Conservation (phyloP, 108 stramenopile genomes). For the Nitzschia sp. region DNA sequence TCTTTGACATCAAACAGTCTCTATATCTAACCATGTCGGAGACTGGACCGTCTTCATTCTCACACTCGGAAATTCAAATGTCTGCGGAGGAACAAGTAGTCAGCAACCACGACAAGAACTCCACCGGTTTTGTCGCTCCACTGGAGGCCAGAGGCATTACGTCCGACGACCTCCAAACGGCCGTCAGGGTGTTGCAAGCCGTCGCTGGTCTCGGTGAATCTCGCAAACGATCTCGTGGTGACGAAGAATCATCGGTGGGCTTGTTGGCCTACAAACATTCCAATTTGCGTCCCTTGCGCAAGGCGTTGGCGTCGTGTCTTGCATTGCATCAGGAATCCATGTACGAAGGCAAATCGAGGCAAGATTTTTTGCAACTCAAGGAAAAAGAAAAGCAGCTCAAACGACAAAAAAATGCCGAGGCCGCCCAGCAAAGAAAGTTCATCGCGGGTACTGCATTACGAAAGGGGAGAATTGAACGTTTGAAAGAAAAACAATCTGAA, state of each 20-base stretch:
- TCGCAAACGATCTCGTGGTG: background rate
- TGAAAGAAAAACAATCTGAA: conserved; percentile 56
- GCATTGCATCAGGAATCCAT: conserved; percentile 61
- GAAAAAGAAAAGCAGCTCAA: conserved; percentile 51
- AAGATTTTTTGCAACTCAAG: conserved; percentile 47
- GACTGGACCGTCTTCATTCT: too few species aligned
- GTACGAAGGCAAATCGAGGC: conserved; percentile 62
- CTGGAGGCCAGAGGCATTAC: conserved; percentile 36
- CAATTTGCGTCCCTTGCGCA: conserved; percentile 70
- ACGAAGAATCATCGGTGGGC: conserved; percentile 9
- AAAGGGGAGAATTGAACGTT: conserved; percentile 61
- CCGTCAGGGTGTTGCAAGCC: conserved; percentile 61
- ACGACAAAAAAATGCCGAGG: conserved; percentile 73
- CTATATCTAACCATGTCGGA: too few species aligned
- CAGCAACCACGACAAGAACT: too few species aligned
- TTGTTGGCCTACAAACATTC: conserved; percentile 41
- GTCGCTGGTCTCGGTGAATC: conserved; percentile 34
- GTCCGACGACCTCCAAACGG: conserved; percentile 38
- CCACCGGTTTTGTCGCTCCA: conserved; percentile 2
- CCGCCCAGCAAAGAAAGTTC: conserved; percentile 61
- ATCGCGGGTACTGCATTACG: conserved; percentile 69
- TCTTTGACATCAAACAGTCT: too few species aligned
- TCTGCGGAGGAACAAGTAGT: too few species aligned
- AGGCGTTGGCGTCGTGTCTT: conserved; percentile 61
- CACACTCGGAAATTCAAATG: too few species aligned